Evolutionary conservation across 352 stramenopile genomes (phyloP).

Genomic region (Phytophthora citricola): DNA sequence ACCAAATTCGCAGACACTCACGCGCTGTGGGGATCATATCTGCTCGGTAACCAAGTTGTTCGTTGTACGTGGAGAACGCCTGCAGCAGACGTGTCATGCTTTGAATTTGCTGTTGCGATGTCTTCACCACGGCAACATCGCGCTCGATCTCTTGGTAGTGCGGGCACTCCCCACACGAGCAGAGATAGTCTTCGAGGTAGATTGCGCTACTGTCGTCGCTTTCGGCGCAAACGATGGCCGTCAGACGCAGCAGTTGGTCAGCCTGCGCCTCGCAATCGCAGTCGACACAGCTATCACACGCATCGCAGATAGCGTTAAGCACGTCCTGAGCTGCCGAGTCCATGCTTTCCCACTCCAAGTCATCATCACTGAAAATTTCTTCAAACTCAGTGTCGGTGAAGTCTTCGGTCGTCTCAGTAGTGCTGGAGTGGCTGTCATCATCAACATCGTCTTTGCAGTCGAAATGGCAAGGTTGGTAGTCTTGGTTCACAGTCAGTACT

Average conservation of each 20-base stretch:
- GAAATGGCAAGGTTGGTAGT: slow-evolving; percentile 15
- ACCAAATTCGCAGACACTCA: slow-evolving; percentile 66
- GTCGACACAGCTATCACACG: slow-evolving; percentile 28
- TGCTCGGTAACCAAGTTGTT: slow-evolving; percentile 57
- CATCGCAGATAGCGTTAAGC: slow-evolving; percentile 14
- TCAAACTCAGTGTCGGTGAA: slow-evolving; percentile 43
- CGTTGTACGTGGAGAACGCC: slow-evolving; percentile 79
- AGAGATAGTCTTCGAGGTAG: slow-evolving; percentile 71
- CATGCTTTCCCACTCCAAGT: slow-evolving; percentile 29
- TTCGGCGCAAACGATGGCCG: slow-evolving; percentile 15
- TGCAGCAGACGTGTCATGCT: slow-evolving; percentile 65
- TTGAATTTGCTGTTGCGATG: slow-evolving; percentile 26
- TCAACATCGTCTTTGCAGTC: slow-evolving; percentile 17
- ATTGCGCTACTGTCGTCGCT: slow-evolving; percentile 20
- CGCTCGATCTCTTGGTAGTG: slow-evolving; percentile 57
- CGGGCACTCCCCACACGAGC: slow-evolving; percentile 65
- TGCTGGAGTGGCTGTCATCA: slow-evolving; percentile 48
- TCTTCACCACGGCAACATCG: slow-evolving; percentile 51
- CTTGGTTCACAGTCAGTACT: slow-evolving; percentile 12
- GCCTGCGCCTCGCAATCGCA: slow-evolving; percentile 44
- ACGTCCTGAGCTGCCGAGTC: slow-evolving; percentile 20
- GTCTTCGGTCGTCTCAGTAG: slow-evolving; percentile 57
- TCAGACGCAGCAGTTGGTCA: slow-evolving; percentile 36
- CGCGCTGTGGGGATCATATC: slow-evolving; percentile 61
- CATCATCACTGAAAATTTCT: slow-evolving; percentile 29